A percentile compares a stretch with the other conserved stretches of the same genome.
Evolutionary conservation across 768 basidiomycete genomes (phyloP).

Genomic region (Suillus subaureus): DNA sequence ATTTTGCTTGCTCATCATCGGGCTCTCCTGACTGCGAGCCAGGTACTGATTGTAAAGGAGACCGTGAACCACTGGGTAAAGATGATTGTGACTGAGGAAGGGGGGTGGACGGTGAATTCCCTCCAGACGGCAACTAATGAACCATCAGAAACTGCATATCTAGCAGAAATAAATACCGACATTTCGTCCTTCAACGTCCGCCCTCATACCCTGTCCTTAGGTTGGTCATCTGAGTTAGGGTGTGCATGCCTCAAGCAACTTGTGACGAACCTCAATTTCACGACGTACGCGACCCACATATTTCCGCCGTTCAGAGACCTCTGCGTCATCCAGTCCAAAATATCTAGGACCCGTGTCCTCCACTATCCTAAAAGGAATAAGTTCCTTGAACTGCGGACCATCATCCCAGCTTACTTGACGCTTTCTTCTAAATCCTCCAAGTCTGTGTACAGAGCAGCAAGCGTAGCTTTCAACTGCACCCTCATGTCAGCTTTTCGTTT

Average conservation of each 20-base stretch:
- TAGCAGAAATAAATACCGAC: not conserved
- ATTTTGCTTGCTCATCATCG: conserved; percentile 72
- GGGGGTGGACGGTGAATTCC: conserved; percentile 11
- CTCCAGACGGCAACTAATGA: not conserved
- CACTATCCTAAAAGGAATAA: conserved; percentile 61
- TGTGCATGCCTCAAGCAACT: conserved; percentile 11
- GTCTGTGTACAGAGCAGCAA: conserved; percentile 82
- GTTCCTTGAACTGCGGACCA: conserved; percentile 5
- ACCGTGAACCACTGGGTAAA: conserved; percentile 21
- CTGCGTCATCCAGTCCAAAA: conserved; percentile 80
- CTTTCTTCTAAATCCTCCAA: conserved; percentile 93
- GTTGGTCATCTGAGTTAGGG: conserved; percentile 24
- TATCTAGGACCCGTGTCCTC: conserved; percentile 82
- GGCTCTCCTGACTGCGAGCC: conserved; percentile 25
- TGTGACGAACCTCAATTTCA: conserved; percentile 72
- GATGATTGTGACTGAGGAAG: conserved; percentile 22
- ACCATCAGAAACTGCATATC: not conserved
- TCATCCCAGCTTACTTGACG: conserved; percentile 61
- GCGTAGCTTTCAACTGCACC: conserved; percentile 69
- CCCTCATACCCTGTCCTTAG: conserved; percentile 76
- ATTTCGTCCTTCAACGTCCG: conserved; percentile 46
- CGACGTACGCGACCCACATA: conserved; percentile 76
- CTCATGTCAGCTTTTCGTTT: not conserved
- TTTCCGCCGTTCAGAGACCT: conserved; percentile 72
- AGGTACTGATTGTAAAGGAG: conserved; percentile 13